Evolutionary conservation across 228 moss, liverwort and hornwort genomes (phyloP), one percentile per base, ranked within the genome.

Genomic region (Sphagnum fallax): DNA sequence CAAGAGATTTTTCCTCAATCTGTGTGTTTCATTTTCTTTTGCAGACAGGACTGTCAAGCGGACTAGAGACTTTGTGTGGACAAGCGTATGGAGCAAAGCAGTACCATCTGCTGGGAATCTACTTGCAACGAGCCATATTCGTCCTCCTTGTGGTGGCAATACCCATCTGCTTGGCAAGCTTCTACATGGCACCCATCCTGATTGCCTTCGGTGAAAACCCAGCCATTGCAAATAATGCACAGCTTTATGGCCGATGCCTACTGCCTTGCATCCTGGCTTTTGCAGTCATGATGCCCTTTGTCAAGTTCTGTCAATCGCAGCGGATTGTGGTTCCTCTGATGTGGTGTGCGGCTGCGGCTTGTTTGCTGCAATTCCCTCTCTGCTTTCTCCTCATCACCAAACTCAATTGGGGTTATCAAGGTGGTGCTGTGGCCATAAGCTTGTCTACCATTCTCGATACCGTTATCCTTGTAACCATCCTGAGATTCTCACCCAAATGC

Each of bases 61-160:
- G 83, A 16, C 66, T 93, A 67, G 93, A 93, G 75, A 93, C 87
- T 9, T 77, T 93, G 5, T 93, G 93, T 69, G 93, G 93, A 52
- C 93, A 93, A 80, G 93, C 91, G 0, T 91, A 76, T 61, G 93
- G 93, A 1, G 93, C 91, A 12, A 79, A 91, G 70, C 81, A 91
- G 61, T 88, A 96, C 60, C 75, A 64, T 51, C 12, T 84, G 70
- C 76, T 92, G n/a, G 96, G 96, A 52, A 76, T 89, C 32, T 89
- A 79, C 52, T 32, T 93, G 49, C 96, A 97, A 48, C 86, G 90
- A 18, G 93, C 82, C 4, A 52, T 83, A 5, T 5, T 87, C 6
- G 70, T 87, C 7, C 81, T 87, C 5, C 50, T 64, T 5, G 6
- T 48, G 49, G 8, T 65, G 6, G 18, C 52, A 4, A 18, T 82